Percentiles rank a stretch among this genome's conserved stretches.
These are phyloP conservation scores for Hordeum marinum DNA, from an alignment of 176 grass and related monocot species.

Conservation along the genomic window DNA sequence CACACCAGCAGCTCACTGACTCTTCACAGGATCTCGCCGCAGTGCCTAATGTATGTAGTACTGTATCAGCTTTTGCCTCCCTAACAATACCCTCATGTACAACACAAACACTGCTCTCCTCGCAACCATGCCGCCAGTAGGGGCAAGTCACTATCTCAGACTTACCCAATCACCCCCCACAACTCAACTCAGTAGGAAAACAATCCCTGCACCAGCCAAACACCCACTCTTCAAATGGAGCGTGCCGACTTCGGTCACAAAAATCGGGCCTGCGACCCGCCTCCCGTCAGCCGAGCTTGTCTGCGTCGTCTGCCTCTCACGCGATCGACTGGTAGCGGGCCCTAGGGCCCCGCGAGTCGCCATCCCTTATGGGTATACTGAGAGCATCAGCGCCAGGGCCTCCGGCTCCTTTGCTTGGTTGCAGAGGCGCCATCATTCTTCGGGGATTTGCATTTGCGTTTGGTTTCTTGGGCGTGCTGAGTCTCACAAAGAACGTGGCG, in stretches of 20 bases:
- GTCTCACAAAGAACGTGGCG: conserved; percentile 46
- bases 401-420: not conserved
- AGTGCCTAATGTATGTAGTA: conserved; percentile 5
- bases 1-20: not conserved
- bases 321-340: conserved; percentile 20
- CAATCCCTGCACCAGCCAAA: not conserved
- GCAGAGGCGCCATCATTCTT: conserved; percentile 4
- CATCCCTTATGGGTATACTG: not conserved
- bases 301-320: not conserved
- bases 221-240: not conserved
- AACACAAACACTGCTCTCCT: not conserved
- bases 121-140: not conserved
- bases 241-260: not conserved
- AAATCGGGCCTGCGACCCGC: not conserved
- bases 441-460: conserved; percentile 22
- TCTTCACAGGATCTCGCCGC: not conserved
- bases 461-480: conserved; percentile 34
- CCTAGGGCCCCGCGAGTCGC: not conserved
- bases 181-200: not conserved
- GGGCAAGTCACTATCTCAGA: not conserved
- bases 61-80: not conserved
- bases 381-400: not conserved
- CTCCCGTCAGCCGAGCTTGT: not conserved
- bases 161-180: not conserved
- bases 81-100: not conserved